Evolutionary conservation across 768 basidiomycete genomes (phyloP), one percentile per base, ranked within the genome.

Genomic region (Pulveroboletus sp.): DNA sequence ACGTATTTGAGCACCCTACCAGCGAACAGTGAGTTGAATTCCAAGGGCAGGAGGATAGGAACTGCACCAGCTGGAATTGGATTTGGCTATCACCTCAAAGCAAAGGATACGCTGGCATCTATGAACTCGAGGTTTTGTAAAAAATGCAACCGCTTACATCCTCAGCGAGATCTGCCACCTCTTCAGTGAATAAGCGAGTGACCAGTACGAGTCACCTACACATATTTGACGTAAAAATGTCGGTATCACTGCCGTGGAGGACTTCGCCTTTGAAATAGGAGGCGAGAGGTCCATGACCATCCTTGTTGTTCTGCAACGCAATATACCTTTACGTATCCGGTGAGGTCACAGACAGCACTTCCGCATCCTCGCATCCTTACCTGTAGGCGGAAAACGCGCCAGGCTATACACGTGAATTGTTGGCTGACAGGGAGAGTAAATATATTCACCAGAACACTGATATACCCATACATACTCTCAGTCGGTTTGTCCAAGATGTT

Each of bases 251-350:
- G 10, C 89, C 90, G 56, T 87, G 84, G 22, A 91, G 68, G 19
- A 86, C 77, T 65, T 99, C 96, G 9, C 96, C 96, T 64, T 97
- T 89, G 76, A 99, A 99, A 67, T 99, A 99, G 14, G 94, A 93
- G 13, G 92, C 89, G 5, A 98, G 71, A 6, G 95, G 95, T 0
- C 95, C 95, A 20, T 79, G 73, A 0, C 93, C 94, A 17, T 74
- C 70, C 54, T 80, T 79, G 60, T 93, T 80, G 58, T 97, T 96
- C 65, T 89, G 87, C 49, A 97, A 65, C 0, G 93, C 93, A 59
- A 93, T 92, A 64, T 92, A 89, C 42, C 85, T 82, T 52, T 26
- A 37, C 7, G 32, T 13, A 24, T 44, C 9, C 29, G 40, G 44
- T 53, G 26, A 45, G 39, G 44, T 52, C 19, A 44, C 46, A 30